Percentiles rank a stretch among this genome's conserved stretches.
Evolutionary conservation across 805 yeast genomes (phyloP).

Genomic region (Schwanniomyces vanrijiae): DNA sequence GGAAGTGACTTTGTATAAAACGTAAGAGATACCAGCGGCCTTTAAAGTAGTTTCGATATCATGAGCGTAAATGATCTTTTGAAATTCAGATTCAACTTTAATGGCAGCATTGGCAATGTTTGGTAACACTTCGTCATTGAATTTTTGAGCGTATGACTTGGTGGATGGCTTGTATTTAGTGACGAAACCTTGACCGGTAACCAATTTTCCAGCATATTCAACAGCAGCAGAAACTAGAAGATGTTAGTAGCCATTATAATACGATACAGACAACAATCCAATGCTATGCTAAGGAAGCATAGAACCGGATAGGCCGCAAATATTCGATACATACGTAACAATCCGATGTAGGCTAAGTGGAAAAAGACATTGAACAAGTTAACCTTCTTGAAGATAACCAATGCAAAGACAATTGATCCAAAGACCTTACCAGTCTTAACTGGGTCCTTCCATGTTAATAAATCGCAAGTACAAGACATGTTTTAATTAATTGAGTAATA

Average conservation of each 20-base stretch:
- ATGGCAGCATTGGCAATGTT: slow-evolving; percentile 46
- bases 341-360: slow-evolving; percentile 57
- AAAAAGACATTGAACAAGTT: slow-evolving; percentile 62
- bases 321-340: slow-evolving; percentile 38
- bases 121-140: slow-evolving; percentile 42
- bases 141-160: slow-evolving; percentile 31
- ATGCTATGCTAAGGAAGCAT: too few relatives aligned
- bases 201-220: slow-evolving; percentile 71
- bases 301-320: neutral
- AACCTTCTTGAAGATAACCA: slow-evolving; percentile 61
- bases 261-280: neutral
- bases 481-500: neutral
- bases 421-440: slow-evolving; percentile 73
- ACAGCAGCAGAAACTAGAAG: slow-evolving; percentile 60
- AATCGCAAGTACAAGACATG: slow-evolving; percentile 13
- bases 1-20: slow-evolving; percentile 70
- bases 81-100: slow-evolving; percentile 50
- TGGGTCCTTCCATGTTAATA: slow-evolving; percentile 78
- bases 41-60: slow-evolving; percentile 72
- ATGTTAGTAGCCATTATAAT: slow-evolving; percentile 18
- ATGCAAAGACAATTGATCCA: slow-evolving; percentile 56
- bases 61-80: slow-evolving; percentile 63
- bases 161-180: slow-evolving; percentile 70
- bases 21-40: slow-evolving; percentile 65
- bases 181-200: slow-evolving; percentile 80